These are phyloP conservation scores for Vitis labrusca DNA, from an alignment of 164 flowering plant genomes.

Conservation along the genomic window DNA sequence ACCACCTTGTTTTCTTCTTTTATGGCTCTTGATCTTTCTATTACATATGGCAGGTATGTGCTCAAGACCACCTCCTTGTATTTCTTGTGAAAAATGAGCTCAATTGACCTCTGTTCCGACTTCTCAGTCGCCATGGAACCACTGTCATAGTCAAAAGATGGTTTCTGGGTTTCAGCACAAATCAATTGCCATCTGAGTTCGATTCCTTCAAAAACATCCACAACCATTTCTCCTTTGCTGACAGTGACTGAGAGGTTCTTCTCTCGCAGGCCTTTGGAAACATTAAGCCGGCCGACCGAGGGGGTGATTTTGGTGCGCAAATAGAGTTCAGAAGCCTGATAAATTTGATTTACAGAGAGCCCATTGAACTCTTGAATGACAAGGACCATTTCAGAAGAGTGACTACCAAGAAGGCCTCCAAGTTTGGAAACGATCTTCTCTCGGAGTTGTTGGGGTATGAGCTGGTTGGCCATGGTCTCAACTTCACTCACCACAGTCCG, in stretches of 20 bases:
- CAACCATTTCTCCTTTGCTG: conserved; percentile 4
- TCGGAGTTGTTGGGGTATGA: conserved; percentile 10
- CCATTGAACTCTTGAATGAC: conserved; percentile 13
- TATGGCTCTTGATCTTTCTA: conserved; percentile 13
- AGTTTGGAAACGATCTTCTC: conserved; percentile 9
- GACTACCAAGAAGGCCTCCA: conserved; percentile 4
- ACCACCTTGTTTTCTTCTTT: conserved; percentile 10
- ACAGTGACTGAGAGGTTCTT: no score
- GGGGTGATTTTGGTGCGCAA: neutral
- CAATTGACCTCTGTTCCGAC: conserved; percentile 1
- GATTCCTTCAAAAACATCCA: conserved; percentile 12
- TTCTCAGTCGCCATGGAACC: neutral
- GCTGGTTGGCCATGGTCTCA: conserved; percentile 10
- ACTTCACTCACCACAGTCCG: conserved; percentile 11
- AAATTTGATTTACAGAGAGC: conserved; percentile 3
- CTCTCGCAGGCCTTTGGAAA: neutral
- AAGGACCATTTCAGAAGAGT: neutral
- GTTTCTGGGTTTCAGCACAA: neutral
- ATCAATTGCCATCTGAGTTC: conserved; percentile 11
- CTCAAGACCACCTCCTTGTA: conserved; percentile 11
- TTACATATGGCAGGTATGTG: conserved; percentile 15
- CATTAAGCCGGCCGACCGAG: neutral
- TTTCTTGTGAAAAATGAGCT: conserved; percentile 12
- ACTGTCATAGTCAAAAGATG: no score
- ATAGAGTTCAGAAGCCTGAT: conserved; percentile 12